Evolutionary conservation across 2,329 filamentous ascomycete genomes (phyloP), one percentile per base, ranked within the genome.

Genomic region (Aspergillus sp.): DNA sequence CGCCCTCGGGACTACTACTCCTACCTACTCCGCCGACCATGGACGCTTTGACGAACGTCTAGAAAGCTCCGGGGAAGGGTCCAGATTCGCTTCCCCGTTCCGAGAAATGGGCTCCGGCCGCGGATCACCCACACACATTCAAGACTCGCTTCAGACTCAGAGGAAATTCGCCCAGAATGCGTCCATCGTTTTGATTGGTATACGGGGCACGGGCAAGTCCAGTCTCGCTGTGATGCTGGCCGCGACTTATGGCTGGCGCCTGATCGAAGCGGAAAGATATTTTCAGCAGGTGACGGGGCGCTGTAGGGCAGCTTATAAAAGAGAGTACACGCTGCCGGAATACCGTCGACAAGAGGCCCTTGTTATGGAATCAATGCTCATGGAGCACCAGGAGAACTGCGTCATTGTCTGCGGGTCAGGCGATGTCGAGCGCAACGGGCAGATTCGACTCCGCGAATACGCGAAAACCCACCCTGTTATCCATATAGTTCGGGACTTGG

Each of bases 211-310:
- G 5, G 89, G 89, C 15, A 92, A 92, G 72, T 89, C 88, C 2
- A 91, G 88, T 1, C 77, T 93, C 11, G 89, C 87, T 13, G 83
- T 93, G 48, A 90, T 93, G 61, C 87, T 89, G 5, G 89, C 89
- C 0, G 86, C 86, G 7, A 87, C 88, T 49, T 86, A 89, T 71
- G 84, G 85, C 53, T 81, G 87, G 41, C 85, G 85, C 53, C 79
- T 92, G 2, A 77, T 92, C 53, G 89, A 92, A 61, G 81, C 86
- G 34, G 89, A 92, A 62, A 80, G 82, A 41, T 80, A 82, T 47
- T 93, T 93, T 64, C 82, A 87, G 42, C 83, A 89, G 51, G 75
- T 79, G 4, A 86, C 84, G 0, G 86, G 87, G 8, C 76, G 84
- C 13, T 85, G 86, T 2, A 85, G 86, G 49, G 80, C 83, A 3